Evolutionary conservation across 148 eudicot species (phyloP), one percentile per base, ranked within the genome.

Genomic region (Spergularia marina): DNA sequence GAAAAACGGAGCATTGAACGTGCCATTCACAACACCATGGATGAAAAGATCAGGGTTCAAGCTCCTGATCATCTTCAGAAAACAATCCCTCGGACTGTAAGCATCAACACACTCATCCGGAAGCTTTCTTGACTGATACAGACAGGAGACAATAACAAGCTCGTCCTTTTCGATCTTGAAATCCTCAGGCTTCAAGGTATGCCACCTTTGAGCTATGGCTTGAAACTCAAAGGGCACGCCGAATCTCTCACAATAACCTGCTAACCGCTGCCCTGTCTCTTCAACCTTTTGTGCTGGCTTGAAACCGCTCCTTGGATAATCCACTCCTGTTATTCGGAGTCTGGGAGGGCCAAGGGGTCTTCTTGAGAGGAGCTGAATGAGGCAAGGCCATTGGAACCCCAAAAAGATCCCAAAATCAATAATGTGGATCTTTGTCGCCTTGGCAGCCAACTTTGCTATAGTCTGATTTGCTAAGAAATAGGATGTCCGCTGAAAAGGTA

Each of bases 321-420:
- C 84, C 25, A 82, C 76, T 7, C 79, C 82, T 23, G 82, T 82
- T 20, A 82, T 78, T 10, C 79, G 25, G 7, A 78, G 72, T 34
- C 40, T 49, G 0, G 82, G 82, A 10, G 84, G 73, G 2, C 84
- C 84, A 2, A 11, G 21, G 6, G 53, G 36, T 75, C 84, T 66
- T 52, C 73, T 67, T 10, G 84, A 74, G 36, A 82, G 79, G 36
- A 53, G 25, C 17, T 82, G 79, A 65, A 78, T 78, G 8, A 78
- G 76, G 41, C 80, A 68, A 23, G 84, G 84, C 84, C 84, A 82
- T 16, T 82, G 82, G 12, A 82, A 82, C 15, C 82, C 84, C 3
- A 70, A 82, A 40, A 75, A 71, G 14, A 82, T 75, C 10, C 82
- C 84, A 21, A 78, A 82, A 65, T 82, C 82, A 57, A 82, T 71